Conservation (phyloP, 768 basidiomycete genomes). For the Crepidotus variabilis region DNA sequence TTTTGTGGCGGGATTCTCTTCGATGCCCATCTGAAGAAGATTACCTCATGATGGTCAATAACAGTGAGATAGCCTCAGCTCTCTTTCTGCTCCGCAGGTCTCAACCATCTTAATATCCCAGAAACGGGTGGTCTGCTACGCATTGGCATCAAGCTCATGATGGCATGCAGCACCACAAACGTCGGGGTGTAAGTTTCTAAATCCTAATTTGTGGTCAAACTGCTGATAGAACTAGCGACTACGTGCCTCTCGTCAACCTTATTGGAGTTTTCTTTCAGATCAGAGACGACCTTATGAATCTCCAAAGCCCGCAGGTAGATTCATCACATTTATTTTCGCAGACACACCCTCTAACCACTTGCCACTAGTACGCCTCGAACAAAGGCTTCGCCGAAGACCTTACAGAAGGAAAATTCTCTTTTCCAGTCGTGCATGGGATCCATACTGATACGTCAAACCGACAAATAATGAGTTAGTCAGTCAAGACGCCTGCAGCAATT, state of each 20-base stretch:
- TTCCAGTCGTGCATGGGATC: conserved; percentile 90
- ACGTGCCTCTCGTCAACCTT: conserved; percentile 88
- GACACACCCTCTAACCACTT: not conserved
- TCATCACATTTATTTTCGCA: not conserved
- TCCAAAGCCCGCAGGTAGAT: conserved; percentile 78
- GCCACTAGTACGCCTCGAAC: conserved; percentile 68
- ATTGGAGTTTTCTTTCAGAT: conserved; percentile 97
- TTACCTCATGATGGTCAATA: conserved; percentile 94
- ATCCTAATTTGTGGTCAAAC: not conserved
- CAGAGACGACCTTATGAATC: conserved; percentile 95
- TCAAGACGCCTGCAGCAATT: not conserved
- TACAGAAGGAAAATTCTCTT: conserved; percentile 96
- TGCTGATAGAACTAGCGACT: conserved; percentile 52
- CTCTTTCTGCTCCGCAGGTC: too few species aligned
- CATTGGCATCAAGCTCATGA: conserved; percentile 93
- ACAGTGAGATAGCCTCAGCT: conserved; percentile 51
- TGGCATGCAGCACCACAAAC: conserved; percentile 76
- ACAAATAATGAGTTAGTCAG: conserved; percentile 74
- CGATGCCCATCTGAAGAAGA: conserved; percentile 93
- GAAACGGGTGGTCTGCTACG: conserved; percentile 95
- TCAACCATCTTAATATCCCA: conserved; percentile 24
- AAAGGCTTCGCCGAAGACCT: conserved; percentile 93
- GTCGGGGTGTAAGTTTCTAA: conserved; percentile 43
- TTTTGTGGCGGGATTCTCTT: conserved; percentile 91
- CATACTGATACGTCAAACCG: conserved; percentile 72